Percentiles rank a stretch among this genome's conserved stretches.
Evolutionary conservation across 2,329 filamentous ascomycete species (phyloP).

Genomic region (Fusarium kyushuense): DNA sequence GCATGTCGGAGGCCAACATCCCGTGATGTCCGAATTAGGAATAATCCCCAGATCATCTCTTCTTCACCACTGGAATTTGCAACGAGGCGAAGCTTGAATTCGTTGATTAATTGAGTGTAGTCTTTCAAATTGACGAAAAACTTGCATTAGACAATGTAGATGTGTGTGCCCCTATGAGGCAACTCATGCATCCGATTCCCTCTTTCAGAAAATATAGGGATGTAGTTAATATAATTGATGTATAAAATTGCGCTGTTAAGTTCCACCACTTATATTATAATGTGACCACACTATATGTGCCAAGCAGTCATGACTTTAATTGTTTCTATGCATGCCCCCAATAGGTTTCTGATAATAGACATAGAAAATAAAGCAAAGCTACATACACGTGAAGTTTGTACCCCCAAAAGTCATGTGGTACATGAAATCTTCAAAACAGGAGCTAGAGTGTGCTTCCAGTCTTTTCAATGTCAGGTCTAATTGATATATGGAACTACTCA

Average conservation of each 20-base stretch:
- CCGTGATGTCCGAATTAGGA: constrained; percentile 34
- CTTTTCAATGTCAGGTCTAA: too few relatives aligned
- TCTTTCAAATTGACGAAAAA: background rate
- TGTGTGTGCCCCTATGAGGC: background rate
- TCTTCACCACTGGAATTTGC: background rate
- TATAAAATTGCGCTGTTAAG: background rate
- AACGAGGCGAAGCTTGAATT: background rate
- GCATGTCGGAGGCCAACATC: constrained; percentile 32
- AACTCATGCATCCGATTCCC: background rate
- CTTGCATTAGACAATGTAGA: background rate
- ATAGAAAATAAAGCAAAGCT: too few relatives aligned
- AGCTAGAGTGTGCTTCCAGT: too few relatives aligned
- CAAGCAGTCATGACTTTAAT: background rate
- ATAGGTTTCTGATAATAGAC: too few relatives aligned
- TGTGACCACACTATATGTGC: background rate
- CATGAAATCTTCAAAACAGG: too few relatives aligned
- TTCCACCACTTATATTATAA: constrained; percentile 8
- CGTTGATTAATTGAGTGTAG: background rate
- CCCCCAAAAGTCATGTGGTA: too few relatives aligned
- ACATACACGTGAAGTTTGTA: too few relatives aligned
- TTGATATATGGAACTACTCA: too few relatives aligned
- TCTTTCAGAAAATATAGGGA: background rate
- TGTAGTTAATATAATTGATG: background rate
- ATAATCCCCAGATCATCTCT: background rate
- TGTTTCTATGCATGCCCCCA: too few relatives aligned